phyloP scores from a whole-genome alignment of 345 rosid genomes.

The Populus pruinosa region DNA sequence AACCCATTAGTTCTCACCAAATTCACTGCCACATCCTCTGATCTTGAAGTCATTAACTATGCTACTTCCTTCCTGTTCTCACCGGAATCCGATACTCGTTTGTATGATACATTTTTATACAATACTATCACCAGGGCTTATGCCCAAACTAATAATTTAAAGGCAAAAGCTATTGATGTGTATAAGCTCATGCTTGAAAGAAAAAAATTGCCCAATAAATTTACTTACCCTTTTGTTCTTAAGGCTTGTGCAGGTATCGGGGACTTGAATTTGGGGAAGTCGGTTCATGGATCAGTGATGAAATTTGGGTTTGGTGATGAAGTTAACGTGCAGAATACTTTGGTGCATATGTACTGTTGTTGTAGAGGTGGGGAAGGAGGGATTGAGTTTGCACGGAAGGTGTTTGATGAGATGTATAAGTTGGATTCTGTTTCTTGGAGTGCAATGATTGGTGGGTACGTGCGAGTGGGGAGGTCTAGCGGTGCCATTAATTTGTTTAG shows the following conservation, averaged over 20 bases:
- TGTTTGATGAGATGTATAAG: conserved; percentile 49
- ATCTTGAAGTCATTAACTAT: conserved; percentile 32
- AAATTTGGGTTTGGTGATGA: conserved; percentile 44
- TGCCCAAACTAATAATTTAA: conserved; percentile 30
- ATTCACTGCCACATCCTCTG: conserved; percentile 44
- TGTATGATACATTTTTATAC: conserved; percentile 49
- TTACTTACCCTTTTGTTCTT: conserved; percentile 45
- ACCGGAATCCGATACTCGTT: conserved; percentile 29
- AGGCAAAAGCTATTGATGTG: conserved; percentile 30
- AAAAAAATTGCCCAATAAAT: conserved; percentile 42
- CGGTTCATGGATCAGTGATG: conserved; percentile 43
- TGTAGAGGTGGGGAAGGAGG: conserved; percentile 20
- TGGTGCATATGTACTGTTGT: conserved; percentile 46
- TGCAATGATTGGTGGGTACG: conserved; percentile 53
- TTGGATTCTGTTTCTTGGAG: conserved; percentile 53
- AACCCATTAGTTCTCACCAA: conserved; percentile 52
- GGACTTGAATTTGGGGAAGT: conserved; percentile 38
- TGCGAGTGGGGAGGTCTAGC: conserved; percentile 31
- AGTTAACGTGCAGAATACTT: conserved; percentile 44
- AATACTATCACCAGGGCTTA: conserved; percentile 46
- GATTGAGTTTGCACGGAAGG: conserved; percentile 35
- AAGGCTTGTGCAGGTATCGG: conserved; percentile 56
- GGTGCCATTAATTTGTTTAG: conserved; percentile 49
- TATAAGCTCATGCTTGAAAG: conserved; percentile 34
- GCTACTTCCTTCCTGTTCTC: conserved; percentile 46